Evolutionary conservation across 495 filamentous ascomycete genomes (phyloP).

Genomic region (Trichocladium antarcticum): DNA sequence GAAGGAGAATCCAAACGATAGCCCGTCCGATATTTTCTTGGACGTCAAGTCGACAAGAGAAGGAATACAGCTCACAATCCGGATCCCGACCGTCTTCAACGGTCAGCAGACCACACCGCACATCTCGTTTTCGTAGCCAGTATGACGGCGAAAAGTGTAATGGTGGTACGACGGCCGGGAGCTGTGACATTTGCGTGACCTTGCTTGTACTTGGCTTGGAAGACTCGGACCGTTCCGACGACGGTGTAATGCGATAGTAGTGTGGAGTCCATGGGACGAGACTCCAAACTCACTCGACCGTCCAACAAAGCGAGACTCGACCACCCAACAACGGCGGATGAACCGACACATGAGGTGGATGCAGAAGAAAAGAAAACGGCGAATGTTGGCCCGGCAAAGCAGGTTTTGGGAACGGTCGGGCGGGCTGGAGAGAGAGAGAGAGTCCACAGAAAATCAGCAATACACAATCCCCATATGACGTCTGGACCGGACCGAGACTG

Average conservation of each 20-base stretch:
- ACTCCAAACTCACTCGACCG: too few species aligned
- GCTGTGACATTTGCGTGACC: not conserved
- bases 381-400: not conserved
- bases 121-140: conserved; percentile 23
- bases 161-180: not conserved
- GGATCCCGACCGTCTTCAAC: conserved; percentile 41
- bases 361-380: not conserved
- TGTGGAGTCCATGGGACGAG: too few species aligned
- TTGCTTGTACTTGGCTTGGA: too few species aligned
- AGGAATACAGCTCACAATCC: conserved; percentile 41
- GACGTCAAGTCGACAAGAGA: conserved; percentile 44
- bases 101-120: conserved; percentile 24
- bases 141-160: not conserved
- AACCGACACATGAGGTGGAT: not conserved
- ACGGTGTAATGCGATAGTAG: too few species aligned
- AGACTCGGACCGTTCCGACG: too few species aligned
- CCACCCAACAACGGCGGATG: too few species aligned
- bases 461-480: not conserved
- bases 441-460: not conserved
- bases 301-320: too few species aligned
- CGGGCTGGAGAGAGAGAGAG: not conserved
- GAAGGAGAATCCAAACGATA: conserved; percentile 30
- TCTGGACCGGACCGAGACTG: not conserved
- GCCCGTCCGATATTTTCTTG: conserved; percentile 42
- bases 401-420: not conserved